A percentile compares a stretch with the other conserved stretches of the same genome.
Conservation (phyloP, 768 basidiomycete genomes). For the Tubosaeta brunneosetosa region DNA sequence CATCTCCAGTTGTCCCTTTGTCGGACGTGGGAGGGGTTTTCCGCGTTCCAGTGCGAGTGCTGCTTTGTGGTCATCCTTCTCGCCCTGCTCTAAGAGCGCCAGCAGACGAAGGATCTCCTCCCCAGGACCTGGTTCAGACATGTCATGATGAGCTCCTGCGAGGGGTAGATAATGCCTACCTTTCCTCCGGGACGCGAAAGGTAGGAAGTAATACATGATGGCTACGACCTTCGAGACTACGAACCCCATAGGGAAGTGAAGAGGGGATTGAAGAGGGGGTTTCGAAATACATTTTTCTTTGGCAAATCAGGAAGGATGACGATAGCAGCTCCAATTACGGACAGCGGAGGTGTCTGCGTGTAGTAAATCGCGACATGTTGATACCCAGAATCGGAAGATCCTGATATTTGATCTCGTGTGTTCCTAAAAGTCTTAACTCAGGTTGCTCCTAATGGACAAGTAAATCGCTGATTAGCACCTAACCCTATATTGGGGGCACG, state of each 20-base stretch:
- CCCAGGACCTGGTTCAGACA: conserved; percentile 4
- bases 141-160: background rate
- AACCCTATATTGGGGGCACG: conserved; percentile 2
- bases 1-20: conserved; percentile 20
- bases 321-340: background rate
- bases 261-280: background rate
- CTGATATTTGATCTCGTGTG: background rate
- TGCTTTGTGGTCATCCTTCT: conserved; percentile 14
- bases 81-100: conserved; percentile 11
- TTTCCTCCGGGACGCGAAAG: background rate
- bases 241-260: conserved; percentile 5
- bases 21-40: conserved; percentile 15
- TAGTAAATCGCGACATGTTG: no score
- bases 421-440: background rate
- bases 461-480: background rate
- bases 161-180: background rate
- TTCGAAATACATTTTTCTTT: background rate
- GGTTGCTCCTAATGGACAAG: no score
- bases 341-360: no score
- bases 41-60: conserved; percentile 35
- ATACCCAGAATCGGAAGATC: no score
- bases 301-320: background rate
- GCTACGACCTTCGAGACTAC: conserved; percentile 3
- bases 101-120: conserved; percentile 1
- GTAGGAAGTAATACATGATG: background rate